Evolutionary conservation across 768 basidiomycete species (phyloP), one percentile per base, ranked within the genome.

Genomic region (Russula brevipes): DNA sequence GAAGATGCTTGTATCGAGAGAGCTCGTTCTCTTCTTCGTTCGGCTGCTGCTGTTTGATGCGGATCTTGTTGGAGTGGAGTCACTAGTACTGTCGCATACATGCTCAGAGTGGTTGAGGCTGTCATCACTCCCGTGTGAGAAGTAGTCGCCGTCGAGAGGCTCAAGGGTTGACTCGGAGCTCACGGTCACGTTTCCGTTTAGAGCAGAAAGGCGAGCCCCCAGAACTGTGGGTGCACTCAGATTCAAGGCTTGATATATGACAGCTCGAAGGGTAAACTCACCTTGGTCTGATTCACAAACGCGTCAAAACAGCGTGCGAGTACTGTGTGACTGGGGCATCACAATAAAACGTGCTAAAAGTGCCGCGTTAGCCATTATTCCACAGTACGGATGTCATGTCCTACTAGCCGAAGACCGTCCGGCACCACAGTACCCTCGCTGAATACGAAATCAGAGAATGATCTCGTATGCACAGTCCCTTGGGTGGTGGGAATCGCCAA

Each of bases 1-100:
- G 72, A 2, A 87, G 76, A 7, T 97, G 97, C 71, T 89, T 94
- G 76, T 85, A 99, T 62, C 97, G 83, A 17, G 96, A 98, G 38
- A 99, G 82, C 67, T 98, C 96, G 71, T 98, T 98, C 69, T 97
- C 95, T 64, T 96, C 94, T 17, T 92, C 93, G n/a, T 72, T 69
- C 59, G 71, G 78, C 33, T 78, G 73, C 72, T 89, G 91, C 70
- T 88, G 87, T 77, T 91, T 90, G 69, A 99, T 89, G 47, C 97
- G 90, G 46, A 98, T 93, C 81, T 99, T 99, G 75, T 94, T 94
- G 54, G 80, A 75, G 69, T 91, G n/a, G n/a, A n/a, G n/a, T n/a
- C n/a, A n/a, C n/a, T n/a, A n/a, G n/a, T 91, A 56, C 93, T 97
- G 71, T 12, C 60, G 45, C 36, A 39, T 42, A 61, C 56, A 55